Evolutionary conservation across 148 eudicot genomes (phyloP), one percentile per base, ranked within the genome.

Genomic region (Fagopyrum homotropicum): DNA sequence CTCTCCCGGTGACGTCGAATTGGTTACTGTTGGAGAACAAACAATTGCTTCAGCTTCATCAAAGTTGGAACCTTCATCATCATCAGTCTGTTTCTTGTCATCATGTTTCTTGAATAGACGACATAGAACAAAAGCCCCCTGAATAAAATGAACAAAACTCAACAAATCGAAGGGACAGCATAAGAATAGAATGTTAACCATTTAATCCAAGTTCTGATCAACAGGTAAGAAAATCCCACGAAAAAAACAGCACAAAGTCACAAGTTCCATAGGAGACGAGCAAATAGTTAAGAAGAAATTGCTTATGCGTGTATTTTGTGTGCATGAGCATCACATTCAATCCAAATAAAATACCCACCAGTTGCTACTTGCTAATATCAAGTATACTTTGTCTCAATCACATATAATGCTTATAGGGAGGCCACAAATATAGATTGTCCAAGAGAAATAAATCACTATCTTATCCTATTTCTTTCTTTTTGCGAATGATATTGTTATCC

Each of bases 91-190:
- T 74, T 76, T 91, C 69, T 80, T 29, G 16, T 85, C 81, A 45
- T 86, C 98, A 7, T 83, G 72, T 79, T 96, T 96, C 83, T 86
- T 91, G 47, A 96, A 90, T 76, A 96, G 82, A 49, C 97, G 97
- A 75, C 94, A 89, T 7, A 96, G 86, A 70, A 92, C 91, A 85
- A 79, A 96, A 44, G 97, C 83, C 47, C 83, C 87, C 99, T 96
- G 82, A 54, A 77, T 78, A 66, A 78, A 78, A 16, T 8, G 44
- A 46, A 35, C 26, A 55, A 35, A 66, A 66, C 46, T 61, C 71
- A 40, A 66, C 19, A 66, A 43, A 35, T 10, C 8, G 11, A 57
- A 57, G 26, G 46, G 14, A 22, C 76, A 74, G 17, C 68, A 74
- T 57, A 12, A 30, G 43, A 22, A 22, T 72, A 22, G n/a, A 49